Evolutionary conservation across 2,329 filamentous ascomycete species (phyloP), one percentile per base, ranked within the genome.

Genomic region (Paracorniculantispora psalliotae): DNA sequence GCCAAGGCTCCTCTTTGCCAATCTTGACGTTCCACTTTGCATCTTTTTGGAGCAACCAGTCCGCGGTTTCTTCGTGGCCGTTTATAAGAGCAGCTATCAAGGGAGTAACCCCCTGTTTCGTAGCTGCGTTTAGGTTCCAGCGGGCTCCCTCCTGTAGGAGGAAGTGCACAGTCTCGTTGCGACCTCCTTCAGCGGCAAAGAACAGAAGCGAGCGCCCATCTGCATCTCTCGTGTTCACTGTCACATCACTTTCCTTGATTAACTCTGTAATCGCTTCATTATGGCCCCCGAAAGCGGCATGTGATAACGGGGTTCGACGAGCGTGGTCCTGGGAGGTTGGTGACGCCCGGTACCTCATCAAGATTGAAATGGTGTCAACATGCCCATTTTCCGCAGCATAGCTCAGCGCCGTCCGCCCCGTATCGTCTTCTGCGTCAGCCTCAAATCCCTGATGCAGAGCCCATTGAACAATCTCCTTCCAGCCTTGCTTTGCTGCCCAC

Each of bases 291-390:
- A 33, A 26, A 4, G 52, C 52, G 19, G 52, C 52, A 13, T 60
- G 35, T 9, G 35, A 60, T 15, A 60, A 35, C 12, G 35, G 58
- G 37, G 46, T 50, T 33, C 57, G 57, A 10, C 23, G 21, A 26
- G 28, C 15, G 28, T 8, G 5, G 37, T 55, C 52, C 4, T 44
- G 5, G 2, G 13, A 30, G 12, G 25, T 28, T 25, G 52, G 33
- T 10, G 26, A 10, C 6, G 39, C 52, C 21, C 23, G 23, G 37
- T 44, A 17, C 3, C n/a, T 30, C 52, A 55, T n/a, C 39, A 55
- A 37, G 13, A 55, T 44, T 7, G 15, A 4, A 25, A 52, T 39
- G 33, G 23, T 26, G 2, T 19, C 17, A 15, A 10, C 17, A 19
- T 55, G 37, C 7, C 52, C 52, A 2, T n/a, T 2, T 25, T 55